phyloP scores from a whole-genome alignment of 805 yeast genomes.

The Yarrowia sp. region DNA sequence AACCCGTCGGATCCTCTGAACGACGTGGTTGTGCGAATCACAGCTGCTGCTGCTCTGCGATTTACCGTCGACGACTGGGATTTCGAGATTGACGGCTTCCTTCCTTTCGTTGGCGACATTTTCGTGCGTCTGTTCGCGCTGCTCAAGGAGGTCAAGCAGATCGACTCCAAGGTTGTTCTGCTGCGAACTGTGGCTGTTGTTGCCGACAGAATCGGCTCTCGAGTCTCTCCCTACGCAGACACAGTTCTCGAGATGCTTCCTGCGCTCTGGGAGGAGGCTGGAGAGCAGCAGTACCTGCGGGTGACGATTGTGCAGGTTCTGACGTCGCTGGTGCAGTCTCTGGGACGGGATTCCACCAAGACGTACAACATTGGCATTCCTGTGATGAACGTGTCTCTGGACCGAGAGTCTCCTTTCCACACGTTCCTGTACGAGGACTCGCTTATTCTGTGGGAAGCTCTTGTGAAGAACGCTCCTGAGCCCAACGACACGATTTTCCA shows the following conservation, averaged over 20 bases:
- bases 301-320: conserved; percentile 42
- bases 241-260: conserved; percentile 55
- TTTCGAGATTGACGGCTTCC: conserved; percentile 64
- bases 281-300: conserved; percentile 41
- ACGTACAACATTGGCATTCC: conserved; percentile 47
- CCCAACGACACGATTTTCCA: conserved; percentile 44
- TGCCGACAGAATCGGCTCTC: conserved; percentile 38
- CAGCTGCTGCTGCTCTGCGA: conserved; percentile 68
- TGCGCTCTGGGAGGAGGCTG: conserved; percentile 65
- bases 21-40: conserved; percentile 78
- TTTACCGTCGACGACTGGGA: conserved; percentile 82
- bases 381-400: conserved; percentile 58
- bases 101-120: conserved; percentile 58
- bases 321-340: conserved; percentile 37
- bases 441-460: conserved; percentile 73
- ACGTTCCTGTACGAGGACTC: conserved; percentile 79
- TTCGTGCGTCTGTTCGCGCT: conserved; percentile 51
- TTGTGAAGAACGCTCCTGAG: conserved; percentile 60
- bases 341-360: conserved; percentile 30
- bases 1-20: conserved; percentile 47
- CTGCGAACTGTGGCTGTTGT: conserved; percentile 65
- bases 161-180: conserved; percentile 76
- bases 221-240: conserved; percentile 37
- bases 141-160: conserved; percentile 49
- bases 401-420: conserved; percentile 54